Conservation (phyloP, 352 stramenopile species). For the Phytophthora idaei region DNA sequence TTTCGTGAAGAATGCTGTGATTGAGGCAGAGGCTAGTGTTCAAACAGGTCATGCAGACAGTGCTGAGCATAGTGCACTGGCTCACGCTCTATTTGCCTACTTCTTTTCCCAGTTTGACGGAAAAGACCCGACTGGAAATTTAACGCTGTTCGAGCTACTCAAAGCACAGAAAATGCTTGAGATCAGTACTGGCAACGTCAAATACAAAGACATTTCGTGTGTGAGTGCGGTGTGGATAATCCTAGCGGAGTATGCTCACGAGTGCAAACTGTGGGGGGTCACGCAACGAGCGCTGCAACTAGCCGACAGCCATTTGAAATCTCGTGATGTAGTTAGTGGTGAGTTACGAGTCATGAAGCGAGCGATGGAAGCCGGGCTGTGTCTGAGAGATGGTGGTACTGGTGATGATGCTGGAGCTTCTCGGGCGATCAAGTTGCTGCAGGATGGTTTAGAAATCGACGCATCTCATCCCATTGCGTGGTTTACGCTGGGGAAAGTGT, state of each 20-base stretch:
- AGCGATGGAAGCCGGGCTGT: slow-evolving; percentile 52
- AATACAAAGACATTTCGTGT: slow-evolving; percentile 29
- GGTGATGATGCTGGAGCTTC: slow-evolving; percentile 9
- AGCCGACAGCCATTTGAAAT: slow-evolving; percentile 35
- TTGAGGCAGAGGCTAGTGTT: slow-evolving; percentile 19
- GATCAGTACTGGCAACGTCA: slow-evolving; percentile 7
- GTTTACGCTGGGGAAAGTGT: slow-evolving; percentile 57
- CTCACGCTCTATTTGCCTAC: slow-evolving; percentile 68
- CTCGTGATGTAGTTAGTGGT: slow-evolving; percentile 45
- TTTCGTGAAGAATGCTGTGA: slow-evolving; percentile 52
- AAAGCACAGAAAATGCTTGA: slow-evolving; percentile 54
- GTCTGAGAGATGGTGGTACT: slow-evolving; percentile 30
- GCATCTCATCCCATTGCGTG: slow-evolving; percentile 55
- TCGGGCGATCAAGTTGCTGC: slow-evolving; percentile 42
- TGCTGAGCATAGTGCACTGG: slow-evolving; percentile 35
- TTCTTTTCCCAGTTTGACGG: slow-evolving; percentile 53
- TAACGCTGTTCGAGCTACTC: slow-evolving; percentile 70
- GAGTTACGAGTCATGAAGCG: slow-evolving; percentile 61
- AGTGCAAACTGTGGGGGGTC: slow-evolving; percentile 47
- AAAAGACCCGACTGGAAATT: slow-evolving; percentile 60
- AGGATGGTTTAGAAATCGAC: slow-evolving; percentile 70
- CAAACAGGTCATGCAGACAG: slow-evolving; percentile 3
- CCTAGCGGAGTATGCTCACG: slow-evolving; percentile 51
- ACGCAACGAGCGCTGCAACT: slow-evolving; percentile 46
- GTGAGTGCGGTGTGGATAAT: slow-evolving; percentile 67